These are phyloP conservation scores for Aspergillus olivimuriae DNA, from an alignment of 495 filamentous ascomycete species.

Conservation along the genomic window DNA sequence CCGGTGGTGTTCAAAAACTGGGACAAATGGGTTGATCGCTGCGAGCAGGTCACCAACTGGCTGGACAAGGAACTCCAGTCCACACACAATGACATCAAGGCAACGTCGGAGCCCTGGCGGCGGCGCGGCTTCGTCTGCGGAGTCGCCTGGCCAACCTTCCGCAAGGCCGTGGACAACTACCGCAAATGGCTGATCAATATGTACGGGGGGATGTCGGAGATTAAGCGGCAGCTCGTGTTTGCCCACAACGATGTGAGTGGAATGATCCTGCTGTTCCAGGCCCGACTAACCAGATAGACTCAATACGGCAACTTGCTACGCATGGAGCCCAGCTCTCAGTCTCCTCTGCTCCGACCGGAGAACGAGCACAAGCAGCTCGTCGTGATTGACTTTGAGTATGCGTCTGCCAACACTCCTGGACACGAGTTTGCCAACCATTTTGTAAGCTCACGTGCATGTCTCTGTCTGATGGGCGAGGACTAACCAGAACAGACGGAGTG, in stretches of 20 bases:
- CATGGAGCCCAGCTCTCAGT: constrained; percentile 75
- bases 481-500: constrained; percentile 60
- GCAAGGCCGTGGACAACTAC: constrained; percentile 69
- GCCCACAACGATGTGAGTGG: constrained; percentile 89
- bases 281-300: constrained; percentile 49
- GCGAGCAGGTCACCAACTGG: constrained; percentile 68
- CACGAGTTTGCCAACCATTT: constrained; percentile 98
- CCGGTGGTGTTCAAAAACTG: constrained; percentile 86
- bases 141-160: constrained; percentile 75
- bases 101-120: constrained; percentile 51
- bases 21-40: constrained; percentile 88
- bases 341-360: constrained; percentile 78
- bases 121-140: constrained; percentile 73
- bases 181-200: constrained; percentile 64
- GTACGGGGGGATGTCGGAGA: constrained; percentile 57
- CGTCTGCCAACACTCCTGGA: constrained; percentile 79
- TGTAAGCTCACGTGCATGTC: constrained; percentile 37
- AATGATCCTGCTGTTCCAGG: neutral
- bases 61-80: constrained; percentile 63
- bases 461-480: neutral
- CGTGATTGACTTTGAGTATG: constrained; percentile 99
- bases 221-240: constrained; percentile 79
- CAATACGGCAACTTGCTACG: constrained; percentile 98
- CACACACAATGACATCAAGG: constrained; percentile 27
- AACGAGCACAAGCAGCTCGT: constrained; percentile 93